These are phyloP conservation scores for Coelastrella sp. DNA, from an alignment of 139 green algal species.

Conservation along the genomic window DNA sequence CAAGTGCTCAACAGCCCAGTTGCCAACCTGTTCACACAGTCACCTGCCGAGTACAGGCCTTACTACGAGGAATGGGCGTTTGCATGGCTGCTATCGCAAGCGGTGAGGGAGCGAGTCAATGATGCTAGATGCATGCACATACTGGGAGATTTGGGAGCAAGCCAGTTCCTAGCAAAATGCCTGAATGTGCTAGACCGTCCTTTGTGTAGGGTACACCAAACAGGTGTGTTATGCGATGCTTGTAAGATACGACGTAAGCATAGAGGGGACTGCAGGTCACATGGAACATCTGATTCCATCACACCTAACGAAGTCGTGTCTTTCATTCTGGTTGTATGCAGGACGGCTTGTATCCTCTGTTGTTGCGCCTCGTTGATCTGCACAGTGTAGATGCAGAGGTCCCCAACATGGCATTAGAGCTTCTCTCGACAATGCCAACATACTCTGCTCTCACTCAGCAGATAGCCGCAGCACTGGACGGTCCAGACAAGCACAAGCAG, in stretches of 20 bases:
- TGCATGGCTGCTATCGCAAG: constrained; percentile 40
- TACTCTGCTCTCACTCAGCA: constrained; percentile 46
- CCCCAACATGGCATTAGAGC: constrained; percentile 31
- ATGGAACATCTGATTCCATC: too few relatives aligned
- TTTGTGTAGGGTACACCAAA: too few relatives aligned
- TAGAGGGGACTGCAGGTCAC: too few relatives aligned
- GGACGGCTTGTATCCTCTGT: constrained; percentile 64
- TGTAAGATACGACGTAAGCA: too few relatives aligned
- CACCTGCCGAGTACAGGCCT: constrained; percentile 35
- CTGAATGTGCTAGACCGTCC: too few relatives aligned
- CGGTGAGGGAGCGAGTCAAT: background rate
- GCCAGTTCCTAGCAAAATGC: too few relatives aligned
- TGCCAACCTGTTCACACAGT: constrained; percentile 58
- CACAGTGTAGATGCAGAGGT: constrained; percentile 6
- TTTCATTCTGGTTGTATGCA: constrained; percentile 30
- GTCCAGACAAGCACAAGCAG: constrained; percentile 37
- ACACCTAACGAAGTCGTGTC: too few relatives aligned
- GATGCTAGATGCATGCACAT: background rate
- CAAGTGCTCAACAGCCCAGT: constrained; percentile 5
- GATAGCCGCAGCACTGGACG: constrained; percentile 53
- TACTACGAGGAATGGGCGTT: constrained; percentile 31
- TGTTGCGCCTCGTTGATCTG: constrained; percentile 66
- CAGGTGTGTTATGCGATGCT: too few relatives aligned
- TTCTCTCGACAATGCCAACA: constrained; percentile 79
- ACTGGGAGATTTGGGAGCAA: background rate